Conservation (phyloP, 2,329 filamentous ascomycete species). For the Bretziella fagacearum region DNA sequence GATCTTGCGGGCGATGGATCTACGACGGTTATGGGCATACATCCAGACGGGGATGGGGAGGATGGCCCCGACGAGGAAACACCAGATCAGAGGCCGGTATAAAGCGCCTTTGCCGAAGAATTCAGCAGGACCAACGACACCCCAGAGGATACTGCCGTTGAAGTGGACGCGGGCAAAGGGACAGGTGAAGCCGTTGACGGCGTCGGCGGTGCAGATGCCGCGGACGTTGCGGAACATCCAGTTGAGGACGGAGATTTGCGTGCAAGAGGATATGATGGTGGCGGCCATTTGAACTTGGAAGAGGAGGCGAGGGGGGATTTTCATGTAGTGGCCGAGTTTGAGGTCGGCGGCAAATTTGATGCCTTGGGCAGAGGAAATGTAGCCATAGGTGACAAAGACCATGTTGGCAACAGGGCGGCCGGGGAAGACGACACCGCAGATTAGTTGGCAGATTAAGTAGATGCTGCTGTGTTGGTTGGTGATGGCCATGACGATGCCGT, state of each 20-base stretch:
- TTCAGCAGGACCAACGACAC: slow-evolving; percentile 63
- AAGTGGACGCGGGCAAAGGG: slow-evolving; percentile 79
- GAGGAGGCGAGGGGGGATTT: slow-evolving; percentile 62
- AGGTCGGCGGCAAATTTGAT: slow-evolving; percentile 79
- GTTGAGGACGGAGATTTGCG: slow-evolving; percentile 70
- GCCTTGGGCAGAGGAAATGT: slow-evolving; percentile 75
- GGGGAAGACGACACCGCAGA: slow-evolving; percentile 67
- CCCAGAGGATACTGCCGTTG: slow-evolving; percentile 81
- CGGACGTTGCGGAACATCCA: slow-evolving; percentile 75
- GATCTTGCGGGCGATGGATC: slow-evolving; percentile 54
- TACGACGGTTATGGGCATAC: slow-evolving; percentile 41
- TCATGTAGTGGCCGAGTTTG: slow-evolving; percentile 80
- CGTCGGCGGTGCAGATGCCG: slow-evolving; percentile 58
- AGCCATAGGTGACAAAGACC: slow-evolving; percentile 85
- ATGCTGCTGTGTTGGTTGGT: slow-evolving; percentile 80
- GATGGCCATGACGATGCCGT: slow-evolving; percentile 84
- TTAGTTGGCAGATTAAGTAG: slow-evolving; percentile 71
- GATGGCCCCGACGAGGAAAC: slow-evolving; percentile 60
- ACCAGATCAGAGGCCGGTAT: slow-evolving; percentile 64
- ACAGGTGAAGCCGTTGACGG: slow-evolving; percentile 77
- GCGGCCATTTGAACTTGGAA: slow-evolving; percentile 65
- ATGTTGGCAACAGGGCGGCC: slow-evolving; percentile 79
- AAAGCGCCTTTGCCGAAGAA: slow-evolving; percentile 65
- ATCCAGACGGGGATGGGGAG: slow-evolving; percentile 61
- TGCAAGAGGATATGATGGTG: slow-evolving; percentile 58